Conservation (phyloP, 176 grass and related monocot genomes). For the Phoenix dactylifera region DNA sequence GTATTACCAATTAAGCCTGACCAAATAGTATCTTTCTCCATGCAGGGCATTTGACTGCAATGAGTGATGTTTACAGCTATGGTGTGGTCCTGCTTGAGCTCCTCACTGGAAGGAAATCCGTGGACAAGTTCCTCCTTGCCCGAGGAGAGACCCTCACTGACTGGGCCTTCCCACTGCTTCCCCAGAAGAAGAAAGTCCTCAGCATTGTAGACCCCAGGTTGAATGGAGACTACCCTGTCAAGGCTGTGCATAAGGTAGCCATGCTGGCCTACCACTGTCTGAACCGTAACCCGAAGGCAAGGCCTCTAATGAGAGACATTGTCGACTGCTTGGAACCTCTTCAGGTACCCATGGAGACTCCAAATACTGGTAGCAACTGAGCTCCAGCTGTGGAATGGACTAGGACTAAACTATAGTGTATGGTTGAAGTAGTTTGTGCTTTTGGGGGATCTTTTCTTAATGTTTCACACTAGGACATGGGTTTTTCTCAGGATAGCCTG, state of each 20-base stretch:
- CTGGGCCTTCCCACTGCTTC: constrained; percentile 68
- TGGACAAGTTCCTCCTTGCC: constrained; percentile 37
- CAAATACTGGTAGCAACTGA: no score
- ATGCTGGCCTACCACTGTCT: constrained; percentile 70
- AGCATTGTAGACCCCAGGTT: constrained; percentile 52
- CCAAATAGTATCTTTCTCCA: background rate
- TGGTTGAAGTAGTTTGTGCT: no score
- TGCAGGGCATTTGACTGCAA: constrained; percentile 62
- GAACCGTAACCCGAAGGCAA: constrained; percentile 60
- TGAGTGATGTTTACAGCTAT: constrained; percentile 87
- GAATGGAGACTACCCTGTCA: constrained; percentile 22
- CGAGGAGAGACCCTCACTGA: constrained; percentile 56
- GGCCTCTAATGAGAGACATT: constrained; percentile 19
- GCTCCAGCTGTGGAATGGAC: no score
- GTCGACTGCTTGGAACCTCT: no score
- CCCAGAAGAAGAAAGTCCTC: constrained; percentile 38
- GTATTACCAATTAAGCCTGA: background rate
- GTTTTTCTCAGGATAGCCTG: no score
- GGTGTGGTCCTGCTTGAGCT: constrained; percentile 83
- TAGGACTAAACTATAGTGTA: no score
- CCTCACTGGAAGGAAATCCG: constrained; percentile 48
- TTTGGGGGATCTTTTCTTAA: no score
- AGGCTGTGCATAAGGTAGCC: constrained; percentile 32
- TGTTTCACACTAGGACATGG: no score
- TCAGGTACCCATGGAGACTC: no score